Base-by-base conservation (phyloP, 768 basidiomycete species). In the Pisolithus orientalis region DNA sequence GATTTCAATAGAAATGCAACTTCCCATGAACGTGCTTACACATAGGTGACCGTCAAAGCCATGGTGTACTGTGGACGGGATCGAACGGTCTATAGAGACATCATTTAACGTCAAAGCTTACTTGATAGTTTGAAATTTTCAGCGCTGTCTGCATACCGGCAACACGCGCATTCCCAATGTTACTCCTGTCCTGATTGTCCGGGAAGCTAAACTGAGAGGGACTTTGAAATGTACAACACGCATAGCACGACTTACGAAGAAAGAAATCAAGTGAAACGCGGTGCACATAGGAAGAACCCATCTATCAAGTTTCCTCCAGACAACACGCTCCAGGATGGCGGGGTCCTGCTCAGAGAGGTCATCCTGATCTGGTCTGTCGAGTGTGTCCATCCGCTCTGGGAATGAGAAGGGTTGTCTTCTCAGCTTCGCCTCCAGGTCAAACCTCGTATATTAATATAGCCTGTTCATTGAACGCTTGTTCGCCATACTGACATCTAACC, bases 131-230 rank as follows among this genome's bases (percentile, higher is more conserved):
- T 1, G 60, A 57, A 34, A 68, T 58, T 4, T 13, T 68, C 44
- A 85, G 61, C 44, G 80, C 73, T 24, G 63, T 73, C 59, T 83
- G 79, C 53, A 85, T 62, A 10, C 83, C 83, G 8, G 82, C 83
- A 6, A 83, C 72, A 16, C 76, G 73, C 40, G 81, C 83, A 54
- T 83, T 84, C 25, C 75, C 75, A 38, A 83, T 68, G 57, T 83
- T 82, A 42, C 57, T 68, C 24, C 64, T 57, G 47, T 78, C 49
- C 80, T 67, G 16, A 49, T 44, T 24, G 4, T n/a, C 21, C 0
- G 5, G n/a, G 8, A 45, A 27, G 17, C 13, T 53, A 40, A 46
- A 45, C 1, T 38, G 16, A 34, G 29, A n/a, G 5, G 5, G 9
- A 16, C 31, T 17, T 28, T 14, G 34, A 34, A 34, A 2, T 14